Evolutionary conservation across 1,139 yeast genomes (phyloP).

Genomic region (Geotrichum fermentans): DNA sequence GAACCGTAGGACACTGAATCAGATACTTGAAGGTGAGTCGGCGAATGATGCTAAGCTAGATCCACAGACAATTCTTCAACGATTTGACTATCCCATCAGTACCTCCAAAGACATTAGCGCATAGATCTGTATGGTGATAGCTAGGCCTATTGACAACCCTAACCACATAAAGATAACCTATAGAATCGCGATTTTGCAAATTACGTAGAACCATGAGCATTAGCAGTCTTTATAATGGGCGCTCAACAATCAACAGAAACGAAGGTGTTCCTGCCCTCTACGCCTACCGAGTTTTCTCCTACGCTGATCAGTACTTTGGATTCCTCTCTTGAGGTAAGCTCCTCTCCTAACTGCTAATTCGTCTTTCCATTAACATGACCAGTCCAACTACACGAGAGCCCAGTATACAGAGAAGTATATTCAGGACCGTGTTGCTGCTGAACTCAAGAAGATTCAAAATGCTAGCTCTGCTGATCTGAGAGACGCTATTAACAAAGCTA

Average conservation of each 20-base stretch:
- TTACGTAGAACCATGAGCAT: too few species aligned
- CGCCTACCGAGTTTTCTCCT: constrained; percentile 73
- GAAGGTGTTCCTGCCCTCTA: constrained; percentile 45
- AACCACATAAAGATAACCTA: too few species aligned
- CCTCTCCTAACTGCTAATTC: not conserved
- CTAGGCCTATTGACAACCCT: too few species aligned
- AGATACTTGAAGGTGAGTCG: not conserved
- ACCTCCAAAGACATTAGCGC: too few species aligned
- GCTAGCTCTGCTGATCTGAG: constrained; percentile 53
- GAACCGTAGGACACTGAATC: constrained; percentile 20
- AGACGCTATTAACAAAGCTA: constrained; percentile 37
- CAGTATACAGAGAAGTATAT: constrained; percentile 74
- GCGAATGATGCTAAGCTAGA: not conserved
- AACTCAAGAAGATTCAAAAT: constrained; percentile 56
- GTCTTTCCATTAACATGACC: constrained; percentile 28
- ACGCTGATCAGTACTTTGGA: constrained; percentile 67
- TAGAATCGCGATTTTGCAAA: too few species aligned
- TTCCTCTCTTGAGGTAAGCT: constrained; percentile 55
- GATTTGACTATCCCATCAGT: too few species aligned
- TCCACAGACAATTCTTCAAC: not conserved
- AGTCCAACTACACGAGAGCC: constrained; percentile 72
- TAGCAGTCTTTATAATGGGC: too few species aligned
- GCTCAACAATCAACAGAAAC: constrained; percentile 8
- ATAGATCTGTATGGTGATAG: too few species aligned
- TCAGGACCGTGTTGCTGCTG: constrained; percentile 67